A percentile compares a stretch with the other conserved stretches of the same genome.
phyloP scores from a whole-genome alignment of 768 basidiomycete species.

The Amanita pseudoporphyria region DNA sequence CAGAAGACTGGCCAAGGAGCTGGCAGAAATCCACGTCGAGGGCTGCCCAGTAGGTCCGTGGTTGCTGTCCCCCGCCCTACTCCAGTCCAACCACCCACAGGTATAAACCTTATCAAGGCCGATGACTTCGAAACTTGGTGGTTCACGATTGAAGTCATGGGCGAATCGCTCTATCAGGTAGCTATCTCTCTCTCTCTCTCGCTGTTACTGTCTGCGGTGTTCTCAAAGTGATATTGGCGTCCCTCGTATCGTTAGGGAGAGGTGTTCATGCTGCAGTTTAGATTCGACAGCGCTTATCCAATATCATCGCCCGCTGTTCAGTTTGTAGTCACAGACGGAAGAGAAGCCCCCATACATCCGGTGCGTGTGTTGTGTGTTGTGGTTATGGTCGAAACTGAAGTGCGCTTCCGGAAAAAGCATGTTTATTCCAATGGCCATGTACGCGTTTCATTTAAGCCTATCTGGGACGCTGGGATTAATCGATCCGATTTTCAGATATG shows the following conservation, averaged over 20 bases:
- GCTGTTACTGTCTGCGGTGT: no score
- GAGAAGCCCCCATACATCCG: conserved; percentile 69
- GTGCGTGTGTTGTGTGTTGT: conserved; percentile 33
- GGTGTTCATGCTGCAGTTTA: conserved; percentile 68
- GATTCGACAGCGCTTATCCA: conserved; percentile 75
- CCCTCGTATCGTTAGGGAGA: conserved; percentile 50
- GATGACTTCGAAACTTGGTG: conserved; percentile 74
- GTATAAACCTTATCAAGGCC: conserved; percentile 64
- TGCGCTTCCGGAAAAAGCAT: conserved; percentile 35
- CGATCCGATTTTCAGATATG: conserved; percentile 49
- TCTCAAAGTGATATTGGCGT: no score
- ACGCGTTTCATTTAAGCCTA: conserved; percentile 16
- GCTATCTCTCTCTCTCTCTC: conserved; percentile 6
- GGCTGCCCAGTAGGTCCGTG: conserved; percentile 6
- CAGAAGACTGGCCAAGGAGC: conserved; percentile 5
- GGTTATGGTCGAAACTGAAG: not conserved
- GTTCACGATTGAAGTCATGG: conserved; percentile 76
- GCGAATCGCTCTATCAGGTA: conserved; percentile 73
- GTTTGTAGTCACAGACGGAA: conserved; percentile 60
- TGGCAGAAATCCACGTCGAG: conserved; percentile 4
- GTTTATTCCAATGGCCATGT: conserved; percentile 87
- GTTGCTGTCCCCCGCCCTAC: no score
- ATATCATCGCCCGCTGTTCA: conserved; percentile 85
- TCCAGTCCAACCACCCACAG: no score
- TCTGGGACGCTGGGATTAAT: not conserved